Conservation (phyloP, 805 yeast species). For the Kluyveromyces lactis region DNA sequence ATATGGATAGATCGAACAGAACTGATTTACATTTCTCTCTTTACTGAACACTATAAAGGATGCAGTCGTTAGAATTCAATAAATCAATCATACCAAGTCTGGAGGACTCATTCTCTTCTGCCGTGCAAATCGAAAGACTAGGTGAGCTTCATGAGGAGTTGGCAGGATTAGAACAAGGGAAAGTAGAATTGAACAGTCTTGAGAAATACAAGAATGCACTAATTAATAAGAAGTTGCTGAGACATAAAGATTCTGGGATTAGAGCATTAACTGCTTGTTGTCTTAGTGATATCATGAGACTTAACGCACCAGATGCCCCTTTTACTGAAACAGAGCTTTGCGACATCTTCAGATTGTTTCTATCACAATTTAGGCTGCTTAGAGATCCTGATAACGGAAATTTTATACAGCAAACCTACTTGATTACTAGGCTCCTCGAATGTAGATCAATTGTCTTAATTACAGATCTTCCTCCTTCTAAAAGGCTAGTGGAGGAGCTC, state of each 20-base stretch:
- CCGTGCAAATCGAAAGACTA: conserved; percentile 51
- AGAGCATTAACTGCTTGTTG: conserved; percentile 67
- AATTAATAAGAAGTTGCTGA: conserved; percentile 48
- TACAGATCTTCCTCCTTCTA: conserved; percentile 64
- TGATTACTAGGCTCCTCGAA: conserved; percentile 63
- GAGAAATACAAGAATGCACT: conserved; percentile 43
- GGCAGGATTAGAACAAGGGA: conserved; percentile 52
- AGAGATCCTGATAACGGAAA: conserved; percentile 50
- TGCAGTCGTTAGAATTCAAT: conserved; percentile 28
- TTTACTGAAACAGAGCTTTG: conserved; percentile 55
- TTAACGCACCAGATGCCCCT: conserved; percentile 89
- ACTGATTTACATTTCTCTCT: no score
- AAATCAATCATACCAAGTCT: conserved; percentile 49
- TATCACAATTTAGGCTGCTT: conserved; percentile 51
- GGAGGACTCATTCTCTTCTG: conserved; percentile 48
- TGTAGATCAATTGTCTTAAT: conserved; percentile 66
- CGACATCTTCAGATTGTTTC: conserved; percentile 57
- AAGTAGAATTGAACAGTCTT: conserved; percentile 39
- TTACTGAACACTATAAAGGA: not conserved
- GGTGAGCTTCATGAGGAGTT: conserved; percentile 56
- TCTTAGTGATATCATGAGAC: conserved; percentile 61
- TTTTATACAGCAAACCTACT: conserved; percentile 52
- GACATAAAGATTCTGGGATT: conserved; percentile 58
- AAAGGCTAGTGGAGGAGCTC: conserved; percentile 41
- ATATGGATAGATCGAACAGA: no score